These are phyloP conservation scores for Trichosporon faecale DNA, from an alignment of 1,284 basidiomycete species.

Conservation along the genomic window DNA sequence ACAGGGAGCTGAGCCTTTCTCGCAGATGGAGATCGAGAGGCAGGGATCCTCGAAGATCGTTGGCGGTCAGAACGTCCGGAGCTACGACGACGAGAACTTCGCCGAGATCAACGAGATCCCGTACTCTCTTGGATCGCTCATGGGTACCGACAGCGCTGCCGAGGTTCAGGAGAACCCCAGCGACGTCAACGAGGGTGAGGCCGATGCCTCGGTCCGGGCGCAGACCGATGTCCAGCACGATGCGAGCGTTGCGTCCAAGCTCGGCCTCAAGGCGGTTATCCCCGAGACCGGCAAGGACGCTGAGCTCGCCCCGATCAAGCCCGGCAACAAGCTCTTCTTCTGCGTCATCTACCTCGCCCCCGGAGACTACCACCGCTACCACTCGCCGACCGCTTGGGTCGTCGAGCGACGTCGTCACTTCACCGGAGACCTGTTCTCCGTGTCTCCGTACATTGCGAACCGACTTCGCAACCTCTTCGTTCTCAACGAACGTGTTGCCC, in stretches of 20 bases:
- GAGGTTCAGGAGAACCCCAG: slow-evolving; percentile 27
- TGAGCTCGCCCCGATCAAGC: slow-evolving; percentile 53
- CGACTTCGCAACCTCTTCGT: slow-evolving; percentile 92
- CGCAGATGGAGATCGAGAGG: slow-evolving; percentile 24
- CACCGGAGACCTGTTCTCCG: slow-evolving; percentile 93
- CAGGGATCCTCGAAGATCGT: slow-evolving; percentile 45
- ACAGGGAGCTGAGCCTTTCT: slow-evolving; percentile 25
- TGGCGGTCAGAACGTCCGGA: slow-evolving; percentile 37
- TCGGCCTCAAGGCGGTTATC: slow-evolving; percentile 53
- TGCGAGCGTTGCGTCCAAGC: slow-evolving; percentile 53
- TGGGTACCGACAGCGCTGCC: slow-evolving; percentile 54
- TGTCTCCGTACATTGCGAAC: slow-evolving; percentile 92
- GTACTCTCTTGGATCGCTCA: slow-evolving; percentile 82
- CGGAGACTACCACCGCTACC: slow-evolving; percentile 98
- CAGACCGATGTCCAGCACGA: slow-evolving; percentile 60
- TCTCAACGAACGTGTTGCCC: slow-evolving; percentile 91
- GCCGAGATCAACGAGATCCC: slow-evolving; percentile 96
- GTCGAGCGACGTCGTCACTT: slow-evolving; percentile 95
- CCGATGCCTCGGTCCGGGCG: slow-evolving; percentile 42
- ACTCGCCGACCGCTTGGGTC: slow-evolving; percentile 93
- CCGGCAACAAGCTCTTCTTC: slow-evolving; percentile 81
- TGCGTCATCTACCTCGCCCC: slow-evolving; percentile 96
- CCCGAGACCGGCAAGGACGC: slow-evolving; percentile 54
- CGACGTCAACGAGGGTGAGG: slow-evolving; percentile 28
- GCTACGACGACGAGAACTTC: slow-evolving; percentile 70